phyloP scores from a whole-genome alignment of 2,329 filamentous ascomycete species.

The Fusarium sp. region DNA sequence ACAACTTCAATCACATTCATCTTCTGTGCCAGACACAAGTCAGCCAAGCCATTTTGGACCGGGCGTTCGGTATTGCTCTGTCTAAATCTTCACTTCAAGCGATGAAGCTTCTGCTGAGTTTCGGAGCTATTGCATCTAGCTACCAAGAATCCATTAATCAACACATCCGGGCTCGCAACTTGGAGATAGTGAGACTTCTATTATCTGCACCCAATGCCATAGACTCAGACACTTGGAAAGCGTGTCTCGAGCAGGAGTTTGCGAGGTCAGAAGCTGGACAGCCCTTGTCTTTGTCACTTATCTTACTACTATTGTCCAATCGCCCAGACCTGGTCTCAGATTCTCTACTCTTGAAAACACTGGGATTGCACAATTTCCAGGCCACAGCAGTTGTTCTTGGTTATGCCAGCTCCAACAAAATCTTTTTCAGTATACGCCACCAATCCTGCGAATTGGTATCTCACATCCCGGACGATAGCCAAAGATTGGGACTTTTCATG shows the following conservation, averaged over 20 bases:
- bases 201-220: conserved; percentile 12
- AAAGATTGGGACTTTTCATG: not conserved
- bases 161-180: not conserved
- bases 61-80: conserved; percentile 19
- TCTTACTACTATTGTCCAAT: not conserved
- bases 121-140: conserved; percentile 6
- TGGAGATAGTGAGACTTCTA: not conserved
- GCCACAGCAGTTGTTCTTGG: conserved; percentile 17
- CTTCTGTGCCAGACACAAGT: conserved; percentile 18
- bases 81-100: not conserved
- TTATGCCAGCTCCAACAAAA: conserved; percentile 5
- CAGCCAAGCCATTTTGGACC: conserved; percentile 9
- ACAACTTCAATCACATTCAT: conserved; percentile 28
- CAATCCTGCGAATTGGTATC: conserved; percentile 2
- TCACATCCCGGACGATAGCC: not conserved
- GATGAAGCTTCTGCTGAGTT: conserved; percentile 18
- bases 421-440: conserved; percentile 2
- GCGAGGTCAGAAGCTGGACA: not conserved
- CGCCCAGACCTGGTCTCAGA: not conserved
- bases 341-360: not conserved
- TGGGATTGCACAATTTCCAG: not conserved
- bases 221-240: not conserved
- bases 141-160: not conserved
- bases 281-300: not conserved
- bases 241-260: conserved; percentile 13